Evolutionary conservation across 2,329 filamentous ascomycete species (phyloP).

Genomic region (Paracamarosporium sp.): DNA sequence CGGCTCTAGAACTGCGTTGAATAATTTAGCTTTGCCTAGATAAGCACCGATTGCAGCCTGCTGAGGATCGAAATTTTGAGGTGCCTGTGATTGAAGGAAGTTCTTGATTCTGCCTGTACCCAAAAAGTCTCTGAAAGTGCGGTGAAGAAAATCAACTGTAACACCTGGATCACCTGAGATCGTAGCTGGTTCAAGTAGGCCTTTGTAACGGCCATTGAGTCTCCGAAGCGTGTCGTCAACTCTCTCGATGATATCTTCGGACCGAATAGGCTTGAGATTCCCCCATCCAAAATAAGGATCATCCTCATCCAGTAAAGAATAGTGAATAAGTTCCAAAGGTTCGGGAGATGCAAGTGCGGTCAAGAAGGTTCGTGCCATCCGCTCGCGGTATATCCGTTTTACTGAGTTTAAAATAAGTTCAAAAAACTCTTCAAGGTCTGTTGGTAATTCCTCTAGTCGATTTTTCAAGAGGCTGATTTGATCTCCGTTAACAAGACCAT

Average conservation of each 20-base stretch:
- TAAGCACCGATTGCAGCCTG: neutral
- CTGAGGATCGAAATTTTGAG: neutral
- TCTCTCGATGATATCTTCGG: neutral
- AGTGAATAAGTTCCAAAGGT: neutral
- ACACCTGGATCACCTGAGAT: neutral
- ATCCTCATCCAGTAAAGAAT: conserved; percentile 2
- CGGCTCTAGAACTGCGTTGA: neutral
- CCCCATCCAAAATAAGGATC: neutral
- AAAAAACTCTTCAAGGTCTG: conserved; percentile 3
- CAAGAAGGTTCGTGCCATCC: conserved; percentile 1
- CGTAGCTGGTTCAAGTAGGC: conserved; percentile 6
- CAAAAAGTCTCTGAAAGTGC: conserved; percentile 4
- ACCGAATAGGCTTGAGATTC: neutral
- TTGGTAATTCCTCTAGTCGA: neutral
- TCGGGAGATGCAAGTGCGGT: neutral
- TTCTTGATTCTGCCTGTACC: neutral
- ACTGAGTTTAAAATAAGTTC: neutral
- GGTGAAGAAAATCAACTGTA: conserved; percentile 4
- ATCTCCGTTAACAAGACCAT: neutral
- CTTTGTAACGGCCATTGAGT: conserved; percentile 2
- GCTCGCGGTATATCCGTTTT: neutral
- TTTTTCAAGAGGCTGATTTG: neutral
- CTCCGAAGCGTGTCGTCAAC: neutral
- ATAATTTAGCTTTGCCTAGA: neutral
- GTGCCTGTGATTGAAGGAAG: neutral